Evolutionary conservation across 148 eudicot species (phyloP).

Genomic region (Dysphania ambrosioides): DNA sequence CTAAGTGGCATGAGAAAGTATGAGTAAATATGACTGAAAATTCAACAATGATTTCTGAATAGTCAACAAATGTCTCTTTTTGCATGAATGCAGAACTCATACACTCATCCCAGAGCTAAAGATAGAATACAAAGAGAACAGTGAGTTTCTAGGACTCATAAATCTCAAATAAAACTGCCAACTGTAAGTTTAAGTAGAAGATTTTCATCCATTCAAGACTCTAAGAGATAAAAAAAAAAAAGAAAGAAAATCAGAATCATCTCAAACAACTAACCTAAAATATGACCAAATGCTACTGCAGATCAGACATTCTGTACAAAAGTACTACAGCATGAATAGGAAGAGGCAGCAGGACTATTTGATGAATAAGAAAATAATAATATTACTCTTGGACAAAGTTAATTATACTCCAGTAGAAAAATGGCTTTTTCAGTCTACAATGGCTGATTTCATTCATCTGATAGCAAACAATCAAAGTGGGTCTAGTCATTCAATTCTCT

Average conservation of each 20-base stretch:
- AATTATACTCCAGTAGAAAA: not conserved
- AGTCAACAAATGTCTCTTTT: not conserved
- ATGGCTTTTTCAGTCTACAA: conserved; percentile 6
- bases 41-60: not conserved
- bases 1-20: not conserved
- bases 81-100: not conserved
- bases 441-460: not conserved
- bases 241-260: not conserved
- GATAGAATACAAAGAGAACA: not conserved
- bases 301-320: not conserved
- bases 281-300: not conserved
- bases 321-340: not conserved
- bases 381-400: not conserved
- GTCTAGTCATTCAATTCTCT: not conserved
- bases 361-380: no score
- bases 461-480: conserved; percentile 14
- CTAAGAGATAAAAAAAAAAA: not conserved
- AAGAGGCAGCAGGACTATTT: conserved; percentile 9
- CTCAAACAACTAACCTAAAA: not conserved
- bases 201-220: not conserved
- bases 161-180: not conserved
- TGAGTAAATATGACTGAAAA: not conserved
- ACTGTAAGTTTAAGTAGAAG: not conserved
- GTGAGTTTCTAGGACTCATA: not conserved
- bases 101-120: not conserved